Evolutionary conservation across 305 asterid species (phyloP).

Genomic region (Fraxinus sp.): DNA sequence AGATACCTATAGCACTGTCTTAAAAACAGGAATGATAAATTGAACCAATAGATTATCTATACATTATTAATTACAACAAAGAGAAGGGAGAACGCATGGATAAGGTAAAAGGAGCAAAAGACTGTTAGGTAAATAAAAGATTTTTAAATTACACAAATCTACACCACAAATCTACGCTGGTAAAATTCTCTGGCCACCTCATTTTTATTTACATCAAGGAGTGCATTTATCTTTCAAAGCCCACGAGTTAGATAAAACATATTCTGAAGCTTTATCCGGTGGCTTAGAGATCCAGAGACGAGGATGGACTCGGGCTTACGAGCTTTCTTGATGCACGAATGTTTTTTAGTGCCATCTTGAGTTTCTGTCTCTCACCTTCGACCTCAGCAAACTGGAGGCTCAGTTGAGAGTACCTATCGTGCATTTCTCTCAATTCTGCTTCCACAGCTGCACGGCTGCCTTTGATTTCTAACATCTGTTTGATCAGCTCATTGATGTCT

Average conservation of each 20-base stretch:
- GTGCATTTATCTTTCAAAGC: background rate
- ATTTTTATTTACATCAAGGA: conserved; percentile 32
- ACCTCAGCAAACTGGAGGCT: conserved; percentile 98
- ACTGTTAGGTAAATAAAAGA: conserved; percentile 5
- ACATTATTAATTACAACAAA: conserved; percentile 37
- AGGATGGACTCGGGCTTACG: conserved; percentile 37
- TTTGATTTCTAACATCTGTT: conserved; percentile 78
- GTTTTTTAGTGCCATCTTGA: conserved; percentile 80
- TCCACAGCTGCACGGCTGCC: conserved; percentile 64
- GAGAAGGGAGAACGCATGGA: background rate
- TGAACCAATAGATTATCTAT: conserved; percentile 30
- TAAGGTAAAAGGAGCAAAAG: background rate
- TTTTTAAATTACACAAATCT: conserved; percentile 31
- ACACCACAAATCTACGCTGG: conserved; percentile 21
- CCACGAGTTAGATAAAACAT: background rate
- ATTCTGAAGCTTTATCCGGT: conserved; percentile 9
- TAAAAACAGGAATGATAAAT: conserved; percentile 1
- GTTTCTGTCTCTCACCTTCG: conserved; percentile 95
- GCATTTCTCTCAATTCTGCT: conserved; percentile 88
- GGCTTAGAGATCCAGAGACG: conserved; percentile 42
- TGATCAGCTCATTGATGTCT: conserved; percentile 86
- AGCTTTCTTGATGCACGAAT: conserved; percentile 59
- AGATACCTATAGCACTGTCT: background rate
- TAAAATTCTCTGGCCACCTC: conserved; percentile 25
- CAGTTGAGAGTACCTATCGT: conserved; percentile 76